Percentiles rank a stretch among this genome's conserved stretches.
Conservation (phyloP, 2,329 filamentous ascomycete genomes). For the Orbilia javanica region DNA sequence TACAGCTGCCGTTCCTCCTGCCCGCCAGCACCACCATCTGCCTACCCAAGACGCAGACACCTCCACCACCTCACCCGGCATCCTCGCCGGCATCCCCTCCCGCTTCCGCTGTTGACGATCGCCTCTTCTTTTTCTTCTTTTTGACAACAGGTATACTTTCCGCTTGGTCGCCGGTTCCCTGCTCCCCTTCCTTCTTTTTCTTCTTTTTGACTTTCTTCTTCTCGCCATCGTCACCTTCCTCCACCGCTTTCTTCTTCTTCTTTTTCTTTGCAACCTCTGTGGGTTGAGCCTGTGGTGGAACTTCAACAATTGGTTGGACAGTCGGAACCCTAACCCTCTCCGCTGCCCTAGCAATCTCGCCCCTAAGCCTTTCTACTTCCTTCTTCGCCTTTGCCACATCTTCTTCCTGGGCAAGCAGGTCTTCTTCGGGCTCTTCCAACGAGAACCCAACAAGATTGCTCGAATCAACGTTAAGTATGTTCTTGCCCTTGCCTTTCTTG, state of each 20-base stretch:
- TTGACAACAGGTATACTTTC: slow-evolving; percentile 63
- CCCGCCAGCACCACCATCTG: slow-evolving; percentile 30
- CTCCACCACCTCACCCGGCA: slow-evolving; percentile 55
- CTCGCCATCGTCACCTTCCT: slow-evolving; percentile 27
- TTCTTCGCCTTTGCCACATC: slow-evolving; percentile 91
- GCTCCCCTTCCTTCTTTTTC: slow-evolving; percentile 44
- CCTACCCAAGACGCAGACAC: slow-evolving; percentile 24
- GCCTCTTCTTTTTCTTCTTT: slow-evolving; percentile 70
- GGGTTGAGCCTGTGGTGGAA: slow-evolving; percentile 18
- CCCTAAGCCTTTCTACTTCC: slow-evolving; percentile 84
- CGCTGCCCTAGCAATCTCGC: slow-evolving; percentile 85
- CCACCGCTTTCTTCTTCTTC: slow-evolving; percentile 20
- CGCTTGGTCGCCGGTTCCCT: slow-evolving; percentile 4
- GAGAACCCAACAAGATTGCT: slow-evolving; percentile 81
- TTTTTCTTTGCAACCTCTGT: slow-evolving; percentile 73
- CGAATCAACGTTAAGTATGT: slow-evolving; percentile 85
- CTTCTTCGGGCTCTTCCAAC: slow-evolving; percentile 75
- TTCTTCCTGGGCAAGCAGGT: slow-evolving; percentile 79
- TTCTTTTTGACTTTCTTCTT: slow-evolving; percentile 49
- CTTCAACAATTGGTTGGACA: slow-evolving; percentile 70
- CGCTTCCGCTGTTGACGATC: slow-evolving; percentile 62
- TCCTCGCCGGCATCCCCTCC: slow-evolving; percentile 59
- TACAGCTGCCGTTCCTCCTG: slow-evolving; percentile 31
- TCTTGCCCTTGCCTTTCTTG: slow-evolving; percentile 72
- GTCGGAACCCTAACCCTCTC: slow-evolving; percentile 79